Conservation (phyloP, 2,329 filamentous ascomycete genomes). For the Simplicillium sp. region DNA sequence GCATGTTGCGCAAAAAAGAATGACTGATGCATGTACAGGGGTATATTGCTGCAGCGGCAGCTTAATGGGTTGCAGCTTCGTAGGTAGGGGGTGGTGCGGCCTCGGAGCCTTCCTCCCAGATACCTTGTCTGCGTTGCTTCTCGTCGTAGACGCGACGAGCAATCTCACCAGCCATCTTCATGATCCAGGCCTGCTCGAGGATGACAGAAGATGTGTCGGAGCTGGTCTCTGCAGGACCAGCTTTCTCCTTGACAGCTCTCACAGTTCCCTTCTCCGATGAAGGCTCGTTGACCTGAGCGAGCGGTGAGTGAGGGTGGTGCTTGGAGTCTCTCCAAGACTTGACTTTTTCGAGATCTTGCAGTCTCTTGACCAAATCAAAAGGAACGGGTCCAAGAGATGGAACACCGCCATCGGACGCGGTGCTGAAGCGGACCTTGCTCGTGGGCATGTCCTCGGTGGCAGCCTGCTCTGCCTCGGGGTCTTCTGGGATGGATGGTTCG, state of each 20-base stretch:
- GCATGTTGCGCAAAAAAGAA: slow-evolving; percentile 2
- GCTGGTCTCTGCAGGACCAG: slow-evolving; percentile 14
- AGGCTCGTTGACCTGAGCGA: slow-evolving; percentile 8
- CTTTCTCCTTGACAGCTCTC: slow-evolving; percentile 17
- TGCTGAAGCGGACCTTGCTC: slow-evolving; percentile 32
- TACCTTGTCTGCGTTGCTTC: slow-evolving; percentile 49
- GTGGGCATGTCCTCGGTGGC: slow-evolving; percentile 16
- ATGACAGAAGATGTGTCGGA: slow-evolving; percentile 50
- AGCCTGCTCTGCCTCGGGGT: slow-evolving; percentile 39
- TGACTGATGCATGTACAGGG: slow-evolving; percentile 7
- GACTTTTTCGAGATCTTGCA: slow-evolving; percentile 13
- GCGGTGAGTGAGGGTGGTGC: slow-evolving; percentile 7
- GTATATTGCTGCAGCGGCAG: slow-evolving; percentile 1
- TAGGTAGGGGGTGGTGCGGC: slow-evolving; percentile 50
- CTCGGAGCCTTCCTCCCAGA: slow-evolving; percentile 33
- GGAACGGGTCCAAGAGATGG: not conserved
- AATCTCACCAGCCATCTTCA: slow-evolving; percentile 91
- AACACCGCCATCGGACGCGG: slow-evolving; percentile 10
- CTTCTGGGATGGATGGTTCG: slow-evolving; percentile 47
- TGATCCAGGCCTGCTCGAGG: slow-evolving; percentile 75
- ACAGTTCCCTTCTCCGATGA: slow-evolving; percentile 15
- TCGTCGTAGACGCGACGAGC: slow-evolving; percentile 81
- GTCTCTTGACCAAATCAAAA: slow-evolving; percentile 11
- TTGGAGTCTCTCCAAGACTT: slow-evolving; percentile 11
- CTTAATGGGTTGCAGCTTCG: slow-evolving; percentile 37